phyloP scores from a whole-genome alignment of 345 rosid genomes.

The Diplotaxis tenuifolia region DNA sequence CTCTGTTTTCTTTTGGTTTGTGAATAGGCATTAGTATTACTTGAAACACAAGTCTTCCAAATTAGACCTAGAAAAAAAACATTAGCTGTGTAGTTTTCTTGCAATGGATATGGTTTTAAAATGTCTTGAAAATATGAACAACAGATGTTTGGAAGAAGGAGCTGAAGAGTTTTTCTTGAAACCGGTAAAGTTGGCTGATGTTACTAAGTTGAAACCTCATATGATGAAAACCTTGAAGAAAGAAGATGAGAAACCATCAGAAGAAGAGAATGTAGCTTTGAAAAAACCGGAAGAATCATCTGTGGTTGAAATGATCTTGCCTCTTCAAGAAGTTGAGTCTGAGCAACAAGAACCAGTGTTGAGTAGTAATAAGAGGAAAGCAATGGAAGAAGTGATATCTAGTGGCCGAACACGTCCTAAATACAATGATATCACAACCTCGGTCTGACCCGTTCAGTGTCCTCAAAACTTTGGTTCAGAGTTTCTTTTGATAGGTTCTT shows the following conservation, averaged over 20 bases:
- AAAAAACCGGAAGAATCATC: conserved; percentile 19
- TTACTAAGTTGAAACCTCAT: conserved; percentile 68
- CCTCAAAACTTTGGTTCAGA: background rate
- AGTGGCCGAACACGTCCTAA: conserved; percentile 30
- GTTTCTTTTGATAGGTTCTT: too few relatives aligned
- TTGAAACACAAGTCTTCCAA: background rate
- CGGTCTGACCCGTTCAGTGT: conserved; percentile 11
- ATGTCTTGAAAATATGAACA: background rate
- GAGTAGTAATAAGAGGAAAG: conserved; percentile 46
- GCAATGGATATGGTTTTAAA: background rate
- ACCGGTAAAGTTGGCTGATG: conserved; percentile 81
- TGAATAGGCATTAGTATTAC: background rate
- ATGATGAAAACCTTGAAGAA: conserved; percentile 40
- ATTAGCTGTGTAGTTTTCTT: background rate
- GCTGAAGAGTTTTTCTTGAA: conserved; percentile 90
- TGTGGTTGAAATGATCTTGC: conserved; percentile 20
- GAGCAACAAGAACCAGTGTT: conserved; percentile 4
- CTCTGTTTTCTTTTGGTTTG: background rate
- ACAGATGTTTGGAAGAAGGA: conserved; percentile 86
- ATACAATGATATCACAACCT: conserved; percentile 30
- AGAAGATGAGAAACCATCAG: background rate
- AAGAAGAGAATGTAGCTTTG: conserved; percentile 1
- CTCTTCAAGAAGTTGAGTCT: conserved; percentile 18
- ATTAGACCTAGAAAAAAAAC: background rate
- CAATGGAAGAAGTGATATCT: conserved; percentile 37